Evolutionary conservation across 179 eudicot genomes (phyloP).

Genomic region (Beta macrorhiza): DNA sequence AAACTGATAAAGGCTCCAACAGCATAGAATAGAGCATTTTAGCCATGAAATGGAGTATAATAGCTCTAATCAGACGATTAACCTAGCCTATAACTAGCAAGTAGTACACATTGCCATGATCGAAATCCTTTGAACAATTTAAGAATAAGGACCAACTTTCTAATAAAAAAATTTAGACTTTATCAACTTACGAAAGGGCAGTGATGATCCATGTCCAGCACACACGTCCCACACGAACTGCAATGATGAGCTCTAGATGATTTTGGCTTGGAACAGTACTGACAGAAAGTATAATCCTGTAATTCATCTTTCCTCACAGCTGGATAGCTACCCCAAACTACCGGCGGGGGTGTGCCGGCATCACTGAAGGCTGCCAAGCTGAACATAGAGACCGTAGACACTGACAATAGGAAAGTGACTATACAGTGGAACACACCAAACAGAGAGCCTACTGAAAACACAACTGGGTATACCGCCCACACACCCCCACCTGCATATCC

Average conservation of each 20-base stretch:
- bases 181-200: conserved; percentile 91
- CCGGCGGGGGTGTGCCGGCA: conserved; percentile 72
- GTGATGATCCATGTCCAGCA: conserved; percentile 98
- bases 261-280: conserved; percentile 82
- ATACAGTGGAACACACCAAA: conserved; percentile 55
- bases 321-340: conserved; percentile 88
- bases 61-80: not conserved
- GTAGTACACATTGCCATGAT: not conserved
- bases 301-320: conserved; percentile 78
- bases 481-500: conserved; percentile 75
- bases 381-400: conserved; percentile 61
- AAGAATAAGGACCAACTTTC: not conserved
- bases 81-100: not conserved
- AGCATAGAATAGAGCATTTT: not conserved
- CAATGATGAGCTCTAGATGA: conserved; percentile 92
- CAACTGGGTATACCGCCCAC: conserved; percentile 82
- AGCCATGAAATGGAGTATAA: not conserved
- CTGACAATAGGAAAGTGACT: conserved; percentile 51
- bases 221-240: conserved; percentile 83
- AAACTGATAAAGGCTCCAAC: not conserved
- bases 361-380: conserved; percentile 66
- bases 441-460: conserved; percentile 59
- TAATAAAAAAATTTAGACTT: not conserved
- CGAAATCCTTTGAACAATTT: not conserved
- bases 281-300: conserved; percentile 72